These are phyloP conservation scores for Protostelium mycophagum DNA, from an alignment of 78 protist genomes.

Conservation along the genomic window DNA sequence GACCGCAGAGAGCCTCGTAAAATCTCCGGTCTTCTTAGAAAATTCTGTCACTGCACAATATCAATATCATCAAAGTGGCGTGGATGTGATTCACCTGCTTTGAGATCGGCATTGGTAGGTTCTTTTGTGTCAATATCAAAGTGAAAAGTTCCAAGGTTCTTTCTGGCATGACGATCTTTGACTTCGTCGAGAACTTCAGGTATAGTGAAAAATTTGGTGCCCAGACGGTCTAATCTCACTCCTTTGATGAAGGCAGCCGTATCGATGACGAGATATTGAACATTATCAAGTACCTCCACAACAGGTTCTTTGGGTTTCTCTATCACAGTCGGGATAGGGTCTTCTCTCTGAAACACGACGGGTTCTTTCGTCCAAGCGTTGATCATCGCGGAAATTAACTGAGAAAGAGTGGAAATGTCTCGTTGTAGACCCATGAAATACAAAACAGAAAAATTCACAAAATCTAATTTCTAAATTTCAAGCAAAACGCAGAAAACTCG, in stretches of 20 bases:
- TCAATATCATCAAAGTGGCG: not conserved
- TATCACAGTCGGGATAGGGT: not conserved
- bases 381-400: no score
- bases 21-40: conserved; percentile 70
- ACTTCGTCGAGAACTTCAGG: conserved; percentile 59
- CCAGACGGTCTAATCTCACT: conserved; percentile 42
- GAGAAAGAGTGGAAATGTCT: no score
- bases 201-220: conserved; percentile 40
- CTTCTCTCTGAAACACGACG: not conserved
- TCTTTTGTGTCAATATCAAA: conserved; percentile 46
- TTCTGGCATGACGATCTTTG: conserved; percentile 26
- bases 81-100: conserved; percentile 2
- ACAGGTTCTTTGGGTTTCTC: not conserved
- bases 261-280: conserved; percentile 46
- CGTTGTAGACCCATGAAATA: no score
- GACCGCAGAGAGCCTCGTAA: conserved; percentile 28
- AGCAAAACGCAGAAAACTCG: no score
- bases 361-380: not conserved
- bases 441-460: no score
- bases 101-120: conserved; percentile 37
- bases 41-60: conserved; percentile 18
- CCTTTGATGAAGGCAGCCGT: conserved; percentile 42
- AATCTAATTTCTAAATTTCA: no score
- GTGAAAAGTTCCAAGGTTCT: conserved; percentile 21
- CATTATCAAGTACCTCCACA: not conserved